Percentiles rank a stretch among this genome's conserved stretches.
These are phyloP conservation scores for Melocanna baccifera DNA, from an alignment of 176 grass and related monocot genomes.

Conservation along the genomic window DNA sequence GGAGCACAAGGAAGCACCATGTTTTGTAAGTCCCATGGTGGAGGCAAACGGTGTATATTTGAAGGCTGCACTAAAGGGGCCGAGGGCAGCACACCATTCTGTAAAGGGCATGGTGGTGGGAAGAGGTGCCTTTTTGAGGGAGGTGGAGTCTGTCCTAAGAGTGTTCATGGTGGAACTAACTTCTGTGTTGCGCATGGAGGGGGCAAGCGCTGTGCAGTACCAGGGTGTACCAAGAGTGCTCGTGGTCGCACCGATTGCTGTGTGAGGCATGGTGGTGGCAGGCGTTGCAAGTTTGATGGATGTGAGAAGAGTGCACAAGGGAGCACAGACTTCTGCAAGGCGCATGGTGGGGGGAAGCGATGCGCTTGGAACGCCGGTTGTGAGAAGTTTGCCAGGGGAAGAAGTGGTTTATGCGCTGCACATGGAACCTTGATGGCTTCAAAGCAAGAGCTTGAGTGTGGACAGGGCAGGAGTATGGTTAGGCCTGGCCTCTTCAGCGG, in stretches of 20 bases:
- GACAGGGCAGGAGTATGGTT: constrained; percentile 29
- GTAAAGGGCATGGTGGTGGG: constrained; percentile 78
- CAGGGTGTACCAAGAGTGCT: constrained; percentile 74
- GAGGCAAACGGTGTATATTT: constrained; percentile 74
- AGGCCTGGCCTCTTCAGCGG: constrained; percentile 40
- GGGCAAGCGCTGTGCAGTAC: constrained; percentile 54
- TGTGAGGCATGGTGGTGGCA: constrained; percentile 83
- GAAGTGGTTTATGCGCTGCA: constrained; percentile 59
- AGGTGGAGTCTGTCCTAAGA: constrained; percentile 69
- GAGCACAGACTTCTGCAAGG: constrained; percentile 86
- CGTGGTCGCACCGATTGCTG: constrained; percentile 74
- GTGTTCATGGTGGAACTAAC: constrained; percentile 75
- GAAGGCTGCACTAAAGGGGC: constrained; percentile 80
- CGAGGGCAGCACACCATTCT: constrained; percentile 73
- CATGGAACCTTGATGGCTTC: constrained; percentile 55
- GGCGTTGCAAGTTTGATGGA: constrained; percentile 59
- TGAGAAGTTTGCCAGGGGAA: constrained; percentile 81
- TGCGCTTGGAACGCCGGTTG: constrained; percentile 65
- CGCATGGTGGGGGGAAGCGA: constrained; percentile 66
- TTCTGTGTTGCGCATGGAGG: constrained; percentile 88
- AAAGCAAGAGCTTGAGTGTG: constrained; percentile 21
- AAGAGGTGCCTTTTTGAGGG: constrained; percentile 88
- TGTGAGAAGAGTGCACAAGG: constrained; percentile 87
- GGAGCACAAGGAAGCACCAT: constrained; percentile 86
- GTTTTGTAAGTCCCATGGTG: constrained; percentile 85